These are phyloP conservation scores for Sutorius australiensis DNA, from an alignment of 768 basidiomycete species.

Conservation along the genomic window DNA sequence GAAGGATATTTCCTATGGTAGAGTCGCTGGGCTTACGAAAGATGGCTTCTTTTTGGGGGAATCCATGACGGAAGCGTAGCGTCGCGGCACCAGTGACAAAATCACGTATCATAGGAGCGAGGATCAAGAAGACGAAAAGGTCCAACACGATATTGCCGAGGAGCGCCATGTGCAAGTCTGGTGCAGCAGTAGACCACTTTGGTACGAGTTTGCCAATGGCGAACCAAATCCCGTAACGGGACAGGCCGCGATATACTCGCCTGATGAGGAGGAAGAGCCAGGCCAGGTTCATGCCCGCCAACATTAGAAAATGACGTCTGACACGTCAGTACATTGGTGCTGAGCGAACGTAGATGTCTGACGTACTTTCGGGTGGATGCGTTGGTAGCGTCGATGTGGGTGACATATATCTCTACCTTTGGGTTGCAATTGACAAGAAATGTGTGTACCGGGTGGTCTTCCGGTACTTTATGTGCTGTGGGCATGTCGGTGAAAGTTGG, in stretches of 20 bases:
- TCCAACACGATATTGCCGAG: slow-evolving; percentile 26
- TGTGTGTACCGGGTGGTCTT: slow-evolving; percentile 21
- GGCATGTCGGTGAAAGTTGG: slow-evolving; percentile 20
- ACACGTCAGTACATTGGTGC: slow-evolving; percentile 8
- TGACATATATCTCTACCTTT: slow-evolving; percentile 28
- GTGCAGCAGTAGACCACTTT: slow-evolving; percentile 10
- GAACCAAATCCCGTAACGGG: slow-evolving; percentile 29
- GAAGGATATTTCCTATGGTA: slow-evolving; percentile 22
- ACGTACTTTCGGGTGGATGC: slow-evolving; percentile 24
- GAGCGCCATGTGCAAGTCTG: slow-evolving; percentile 12
- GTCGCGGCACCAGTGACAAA: slow-evolving; percentile 17
- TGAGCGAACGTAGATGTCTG: background rate
- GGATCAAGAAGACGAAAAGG: slow-evolving; percentile 23
- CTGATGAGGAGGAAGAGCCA: slow-evolving; percentile 24
- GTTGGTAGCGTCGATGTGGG: slow-evolving; percentile 24
- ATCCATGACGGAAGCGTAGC: slow-evolving; percentile 28
- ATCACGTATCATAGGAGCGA: slow-evolving; percentile 23
- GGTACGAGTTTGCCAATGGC: slow-evolving; percentile 20
- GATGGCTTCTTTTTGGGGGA: slow-evolving; percentile 26
- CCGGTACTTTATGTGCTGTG: slow-evolving; percentile 22
- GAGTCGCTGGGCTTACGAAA: slow-evolving; percentile 30
- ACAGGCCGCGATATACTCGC: slow-evolving; percentile 22
- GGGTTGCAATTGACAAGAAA: slow-evolving; percentile 19
- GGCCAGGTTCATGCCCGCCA: slow-evolving; percentile 24
- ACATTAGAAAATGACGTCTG: slow-evolving; percentile 27